Evolutionary conservation across 768 basidiomycete genomes (phyloP).

Genomic region (Gautieria morchelliformis): DNA sequence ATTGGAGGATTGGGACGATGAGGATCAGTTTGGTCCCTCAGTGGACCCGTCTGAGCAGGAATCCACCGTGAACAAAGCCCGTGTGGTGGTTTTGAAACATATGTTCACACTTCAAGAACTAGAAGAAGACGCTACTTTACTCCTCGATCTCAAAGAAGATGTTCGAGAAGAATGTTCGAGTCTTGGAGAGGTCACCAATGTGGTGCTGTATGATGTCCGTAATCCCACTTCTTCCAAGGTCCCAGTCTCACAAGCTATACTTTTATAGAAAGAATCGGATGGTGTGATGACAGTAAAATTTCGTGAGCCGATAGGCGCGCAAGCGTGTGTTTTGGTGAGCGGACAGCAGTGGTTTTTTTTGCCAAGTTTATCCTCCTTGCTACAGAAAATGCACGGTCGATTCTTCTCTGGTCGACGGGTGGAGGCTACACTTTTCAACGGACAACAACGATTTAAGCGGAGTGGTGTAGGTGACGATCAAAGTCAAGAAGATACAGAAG

Average conservation of each 20-base stretch:
- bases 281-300: constrained; percentile 97
- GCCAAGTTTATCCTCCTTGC: background rate
- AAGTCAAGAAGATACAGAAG: constrained; percentile 38
- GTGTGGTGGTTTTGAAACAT: constrained; percentile 88
- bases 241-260: background rate
- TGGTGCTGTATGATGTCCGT: constrained; percentile 84
- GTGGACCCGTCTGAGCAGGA: constrained; percentile 45
- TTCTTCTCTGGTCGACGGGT: constrained; percentile 82
- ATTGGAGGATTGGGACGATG: constrained; percentile 88
- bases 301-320: constrained; percentile 82
- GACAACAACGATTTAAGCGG: constrained; percentile 73
- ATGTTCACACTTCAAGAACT: constrained; percentile 90
- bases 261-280: constrained; percentile 72
- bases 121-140: constrained; percentile 71
- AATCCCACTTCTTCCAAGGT: background rate
- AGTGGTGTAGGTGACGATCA: constrained; percentile 63
- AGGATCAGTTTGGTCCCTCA: constrained; percentile 80
- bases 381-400: constrained; percentile 88
- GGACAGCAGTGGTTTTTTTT: background rate
- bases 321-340: constrained; percentile 81
- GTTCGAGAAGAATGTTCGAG: constrained; percentile 88
- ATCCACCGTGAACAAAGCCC: constrained; percentile 40
- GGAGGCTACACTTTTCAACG: constrained; percentile 72
- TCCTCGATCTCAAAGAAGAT: constrained; percentile 93
- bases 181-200: constrained; percentile 91